Base-by-base conservation (phyloP, 371 early-diverging fungal species). In the Syncephalastrum contaminatum region DNA sequence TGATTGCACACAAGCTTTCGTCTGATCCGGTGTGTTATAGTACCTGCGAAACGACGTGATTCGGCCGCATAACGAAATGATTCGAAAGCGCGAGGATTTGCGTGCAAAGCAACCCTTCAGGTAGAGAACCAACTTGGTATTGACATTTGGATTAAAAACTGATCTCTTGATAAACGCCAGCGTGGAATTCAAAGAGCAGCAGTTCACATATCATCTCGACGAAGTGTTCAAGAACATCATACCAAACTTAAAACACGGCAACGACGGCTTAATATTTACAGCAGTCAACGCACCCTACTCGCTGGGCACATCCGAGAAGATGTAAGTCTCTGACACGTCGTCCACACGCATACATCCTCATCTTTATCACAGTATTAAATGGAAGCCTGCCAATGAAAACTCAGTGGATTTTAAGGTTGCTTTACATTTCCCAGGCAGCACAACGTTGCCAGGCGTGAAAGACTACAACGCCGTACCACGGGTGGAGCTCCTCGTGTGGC, bases 361-460 rank as follows among this genome's bases (percentile, higher is more conserved):
- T 5, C 6, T 14, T 10, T 20, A 42, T 24, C 40, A 0, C 62
- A 93, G 92, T 82, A 71, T 99, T 30, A 99, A 99, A 79, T 99
- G 99, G 99, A 99, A 99, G 66, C 99, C 99, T 12, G 87, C 97
- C 12, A 86, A 91, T 54, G 93, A 99, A 62, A 99, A 99, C 71
- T 96, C 99, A 0, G 84, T 99, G 13, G 99, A 99, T 67, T 98
- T 99, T 56, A 82, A 79, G 58, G 70, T 90, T 10, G 43, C 67
- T 14, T 58, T 89, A 6, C 53, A 64, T 22, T 79, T 70, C 45
- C 76, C 77, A 39, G 64, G 60, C 14, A 57, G 61, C 15, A 64
- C 60, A 7, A 59, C 64, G 6, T 27, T 73, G 43, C 76, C 75
- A 3, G 80, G 74, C 10, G 74, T 67, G 1, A 48, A 58, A 15